Evolutionary conservation across 345 rosid genomes (phyloP).

Genomic region (Brassica cretica): DNA sequence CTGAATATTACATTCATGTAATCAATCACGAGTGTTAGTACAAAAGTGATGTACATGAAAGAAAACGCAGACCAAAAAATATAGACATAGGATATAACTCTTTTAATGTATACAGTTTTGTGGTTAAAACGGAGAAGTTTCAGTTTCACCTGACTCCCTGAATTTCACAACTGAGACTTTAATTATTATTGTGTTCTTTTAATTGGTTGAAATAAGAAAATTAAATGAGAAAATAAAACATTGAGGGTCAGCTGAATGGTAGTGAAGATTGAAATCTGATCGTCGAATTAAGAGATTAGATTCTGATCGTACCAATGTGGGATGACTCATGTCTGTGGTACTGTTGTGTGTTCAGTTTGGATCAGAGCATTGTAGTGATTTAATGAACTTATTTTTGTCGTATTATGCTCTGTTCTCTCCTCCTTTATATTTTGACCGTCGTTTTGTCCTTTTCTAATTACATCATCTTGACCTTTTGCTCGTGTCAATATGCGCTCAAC

Average conservation of each 20-base stretch:
- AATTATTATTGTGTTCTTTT: neutral
- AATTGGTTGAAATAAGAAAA: neutral
- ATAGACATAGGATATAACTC: conserved; percentile 35
- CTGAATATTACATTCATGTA: neutral
- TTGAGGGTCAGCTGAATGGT: conserved; percentile 18
- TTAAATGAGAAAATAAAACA: neutral
- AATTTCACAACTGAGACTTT: conserved; percentile 43
- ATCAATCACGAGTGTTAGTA: neutral
- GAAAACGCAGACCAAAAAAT: neutral
- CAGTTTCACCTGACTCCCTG: conserved; percentile 45
- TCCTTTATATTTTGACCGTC: conserved; percentile 39
- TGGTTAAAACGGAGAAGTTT: conserved; percentile 38
- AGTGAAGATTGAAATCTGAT: conserved; percentile 42
- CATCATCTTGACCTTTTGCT: conserved; percentile 39
- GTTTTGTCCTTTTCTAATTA: conserved; percentile 34
- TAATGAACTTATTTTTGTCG: conserved; percentile 42
- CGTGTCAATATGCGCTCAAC: conserved; percentile 35
- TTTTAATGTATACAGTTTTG: conserved; percentile 40
- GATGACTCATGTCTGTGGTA: conserved; percentile 25
- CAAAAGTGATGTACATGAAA: neutral
- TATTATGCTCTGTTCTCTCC: conserved; percentile 32
- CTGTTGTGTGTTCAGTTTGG: conserved; percentile 43
- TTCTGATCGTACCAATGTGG: conserved; percentile 37
- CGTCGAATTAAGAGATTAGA: conserved; percentile 41
- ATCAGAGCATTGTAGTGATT: conserved; percentile 46